Percentiles rank a stretch among this genome's conserved stretches.
Evolutionary conservation across 1,284 basidiomycete genomes (phyloP).

Genomic region (Cystobasidium sp.): DNA sequence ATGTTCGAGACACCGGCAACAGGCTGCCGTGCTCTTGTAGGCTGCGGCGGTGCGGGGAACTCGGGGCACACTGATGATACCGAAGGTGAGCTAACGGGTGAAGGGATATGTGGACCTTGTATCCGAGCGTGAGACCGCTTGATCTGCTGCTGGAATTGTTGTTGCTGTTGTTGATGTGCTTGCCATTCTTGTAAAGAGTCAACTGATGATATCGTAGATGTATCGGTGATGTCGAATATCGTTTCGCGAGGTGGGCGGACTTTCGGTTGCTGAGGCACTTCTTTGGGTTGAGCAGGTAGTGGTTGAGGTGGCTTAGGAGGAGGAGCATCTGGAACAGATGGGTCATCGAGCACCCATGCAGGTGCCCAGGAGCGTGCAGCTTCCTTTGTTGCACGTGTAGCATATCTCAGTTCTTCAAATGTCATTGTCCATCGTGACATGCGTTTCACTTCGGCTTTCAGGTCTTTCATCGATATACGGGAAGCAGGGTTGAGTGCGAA

Average conservation of each 20-base stretch:
- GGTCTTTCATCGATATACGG: slow-evolving; percentile 65
- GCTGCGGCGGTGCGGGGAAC: slow-evolving; percentile 11
- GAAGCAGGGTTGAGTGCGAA: slow-evolving; percentile 60
- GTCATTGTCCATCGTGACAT: slow-evolving; percentile 72
- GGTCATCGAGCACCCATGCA: slow-evolving; percentile 38
- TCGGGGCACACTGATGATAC: slow-evolving; percentile 28
- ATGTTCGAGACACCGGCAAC: slow-evolving; percentile 16
- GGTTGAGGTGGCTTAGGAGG: slow-evolving; percentile 38
- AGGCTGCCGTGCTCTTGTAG: slow-evolving; percentile 6
- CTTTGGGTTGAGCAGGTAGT: slow-evolving; percentile 17
- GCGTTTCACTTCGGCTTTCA: slow-evolving; percentile 65
- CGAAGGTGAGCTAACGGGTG: slow-evolving; percentile 36
- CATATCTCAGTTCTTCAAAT: slow-evolving; percentile 62
- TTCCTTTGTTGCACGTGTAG: slow-evolving; percentile 56
- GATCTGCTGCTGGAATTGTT: slow-evolving; percentile 32
- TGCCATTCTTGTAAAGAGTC: slow-evolving; percentile 42
- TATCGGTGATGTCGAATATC: slow-evolving; percentile 41
- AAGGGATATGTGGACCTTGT: slow-evolving; percentile 34
- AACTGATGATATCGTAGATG: slow-evolving; percentile 35
- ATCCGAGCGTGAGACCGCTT: slow-evolving; percentile 28
- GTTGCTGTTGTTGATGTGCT: slow-evolving; percentile 35
- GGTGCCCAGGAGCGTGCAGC: slow-evolving; percentile 52
- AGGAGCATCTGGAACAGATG: slow-evolving; percentile 35
- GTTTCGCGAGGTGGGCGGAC: slow-evolving; percentile 28
- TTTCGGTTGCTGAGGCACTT: slow-evolving; percentile 18